Conservation (phyloP, 495 filamentous ascomycete genomes). For the Daldinia childiae region DNA sequence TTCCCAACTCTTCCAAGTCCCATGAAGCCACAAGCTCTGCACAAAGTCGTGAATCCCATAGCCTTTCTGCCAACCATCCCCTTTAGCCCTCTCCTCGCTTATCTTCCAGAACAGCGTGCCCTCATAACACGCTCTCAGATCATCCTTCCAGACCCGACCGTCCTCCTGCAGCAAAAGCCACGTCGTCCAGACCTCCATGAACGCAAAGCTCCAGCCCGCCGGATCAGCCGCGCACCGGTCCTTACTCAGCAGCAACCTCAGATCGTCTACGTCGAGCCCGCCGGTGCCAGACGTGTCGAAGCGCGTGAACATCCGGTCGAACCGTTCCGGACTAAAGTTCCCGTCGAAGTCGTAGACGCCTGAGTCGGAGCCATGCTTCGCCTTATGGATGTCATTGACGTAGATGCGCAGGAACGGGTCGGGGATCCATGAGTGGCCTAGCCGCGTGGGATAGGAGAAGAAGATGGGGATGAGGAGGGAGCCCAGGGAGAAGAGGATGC, state of each 20-base stretch:
- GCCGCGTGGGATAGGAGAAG: slow-evolving; percentile 35
- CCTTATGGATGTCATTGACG: slow-evolving; percentile 32
- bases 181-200: slow-evolving; percentile 58
- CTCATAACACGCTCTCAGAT: slow-evolving; percentile 55
- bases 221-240: slow-evolving; percentile 32
- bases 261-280: slow-evolving; percentile 11
- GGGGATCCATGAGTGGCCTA: slow-evolving; percentile 26
- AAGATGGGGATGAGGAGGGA: slow-evolving; percentile 45
- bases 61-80: slow-evolving; percentile 44
- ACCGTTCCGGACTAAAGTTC: slow-evolving; percentile 16
- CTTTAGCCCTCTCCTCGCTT: slow-evolving; percentile 37
- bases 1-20: slow-evolving; percentile 32
- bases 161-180: slow-evolving; percentile 60
- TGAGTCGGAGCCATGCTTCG: slow-evolving; percentile 34
- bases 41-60: slow-evolving; percentile 35
- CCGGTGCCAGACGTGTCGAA: slow-evolving; percentile 16
- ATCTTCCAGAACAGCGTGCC: slow-evolving; percentile 51
- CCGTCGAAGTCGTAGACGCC: slow-evolving; percentile 33
- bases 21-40: slow-evolving; percentile 11
- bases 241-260: slow-evolving; percentile 12
- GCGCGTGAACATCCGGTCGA: slow-evolving; percentile 30
- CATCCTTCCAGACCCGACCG: slow-evolving; percentile 58
- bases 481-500: slow-evolving; percentile 51
- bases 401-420: slow-evolving; percentile 33
- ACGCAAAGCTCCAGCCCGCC: slow-evolving; percentile 40